Conservation (phyloP, 371 early-diverging fungal species). For the Lichtheimia ornata region DNA sequence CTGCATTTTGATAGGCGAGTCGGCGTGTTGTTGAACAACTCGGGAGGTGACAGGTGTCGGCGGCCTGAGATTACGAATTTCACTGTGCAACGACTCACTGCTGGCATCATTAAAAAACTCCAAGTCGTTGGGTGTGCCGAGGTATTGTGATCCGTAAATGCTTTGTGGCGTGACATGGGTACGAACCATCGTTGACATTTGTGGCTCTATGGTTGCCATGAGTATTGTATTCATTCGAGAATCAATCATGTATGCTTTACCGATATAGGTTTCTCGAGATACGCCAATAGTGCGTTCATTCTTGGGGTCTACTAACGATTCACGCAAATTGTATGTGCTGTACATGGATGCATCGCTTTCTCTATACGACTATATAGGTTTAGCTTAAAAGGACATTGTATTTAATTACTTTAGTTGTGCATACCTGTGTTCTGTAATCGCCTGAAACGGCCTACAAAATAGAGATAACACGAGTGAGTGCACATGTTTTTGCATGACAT, state of each 20-base stretch:
- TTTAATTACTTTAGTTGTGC: neutral
- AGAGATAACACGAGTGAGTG: no score
- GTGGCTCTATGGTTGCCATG: constrained; percentile 14
- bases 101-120: constrained; percentile 16
- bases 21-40: constrained; percentile 10
- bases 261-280: constrained; percentile 27
- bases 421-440: neutral
- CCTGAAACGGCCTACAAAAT: neutral
- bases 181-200: constrained; percentile 22
- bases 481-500: no score
- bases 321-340: constrained; percentile 26
- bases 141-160: constrained; percentile 20
- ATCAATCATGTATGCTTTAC: constrained; percentile 9
- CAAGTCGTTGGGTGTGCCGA: constrained; percentile 9
- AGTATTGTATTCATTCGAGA: neutral
- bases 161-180: constrained; percentile 26
- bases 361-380: constrained; percentile 11
- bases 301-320: constrained; percentile 29
- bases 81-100: constrained; percentile 18
- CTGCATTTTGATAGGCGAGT: constrained; percentile 19
- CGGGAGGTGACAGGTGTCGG: constrained; percentile 13
- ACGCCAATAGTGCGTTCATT: constrained; percentile 13
- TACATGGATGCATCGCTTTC: constrained; percentile 18
- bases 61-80: constrained; percentile 20
- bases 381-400: constrained; percentile 1